Evolutionary conservation across 2,329 filamentous ascomycete species (phyloP).

Genomic region (Neobulgaria alba): DNA sequence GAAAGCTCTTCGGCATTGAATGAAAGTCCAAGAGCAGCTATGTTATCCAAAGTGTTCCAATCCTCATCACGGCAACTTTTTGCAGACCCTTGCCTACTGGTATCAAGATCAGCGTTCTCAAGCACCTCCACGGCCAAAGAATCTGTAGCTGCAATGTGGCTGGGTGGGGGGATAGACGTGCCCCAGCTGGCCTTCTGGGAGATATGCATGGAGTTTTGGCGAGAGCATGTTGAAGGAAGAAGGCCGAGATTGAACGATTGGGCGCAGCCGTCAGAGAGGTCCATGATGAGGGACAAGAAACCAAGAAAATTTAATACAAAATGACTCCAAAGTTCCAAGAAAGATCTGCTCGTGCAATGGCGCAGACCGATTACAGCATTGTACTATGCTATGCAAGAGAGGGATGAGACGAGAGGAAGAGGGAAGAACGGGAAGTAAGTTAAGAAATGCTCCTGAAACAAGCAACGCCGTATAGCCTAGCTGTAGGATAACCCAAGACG

Average conservation of each 20-base stretch:
- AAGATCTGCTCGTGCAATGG: conserved; percentile 19
- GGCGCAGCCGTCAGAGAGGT: conserved; percentile 11
- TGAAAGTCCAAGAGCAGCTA: conserved; percentile 33
- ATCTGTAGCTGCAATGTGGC: conserved; percentile 16
- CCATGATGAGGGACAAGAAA: conserved; percentile 22
- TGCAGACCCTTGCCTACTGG: conserved; percentile 16
- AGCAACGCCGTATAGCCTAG: no score
- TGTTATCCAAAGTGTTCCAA: conserved; percentile 34
- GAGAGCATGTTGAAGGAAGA: conserved; percentile 23
- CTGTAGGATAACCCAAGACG: no score
- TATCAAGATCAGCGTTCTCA: conserved; percentile 29
- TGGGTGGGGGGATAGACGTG: conserved; percentile 26
- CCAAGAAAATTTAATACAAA: conserved; percentile 28
- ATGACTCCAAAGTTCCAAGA: conserved; percentile 27
- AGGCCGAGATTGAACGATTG: conserved; percentile 8
- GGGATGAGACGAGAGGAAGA: conserved; percentile 17
- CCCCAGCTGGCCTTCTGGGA: conserved; percentile 33
- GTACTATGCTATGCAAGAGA: conserved; percentile 25
- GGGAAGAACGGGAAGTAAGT: neutral
- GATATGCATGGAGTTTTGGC: conserved; percentile 32
- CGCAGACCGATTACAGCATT: conserved; percentile 17
- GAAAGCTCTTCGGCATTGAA: conserved; percentile 28
- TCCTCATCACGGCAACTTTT: conserved; percentile 25
- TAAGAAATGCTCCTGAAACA: no score
- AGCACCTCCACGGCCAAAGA: conserved; percentile 24